These are phyloP conservation scores for Fonsecaea monophora DNA, from an alignment of 2,329 filamentous ascomycete genomes.

Conservation along the genomic window DNA sequence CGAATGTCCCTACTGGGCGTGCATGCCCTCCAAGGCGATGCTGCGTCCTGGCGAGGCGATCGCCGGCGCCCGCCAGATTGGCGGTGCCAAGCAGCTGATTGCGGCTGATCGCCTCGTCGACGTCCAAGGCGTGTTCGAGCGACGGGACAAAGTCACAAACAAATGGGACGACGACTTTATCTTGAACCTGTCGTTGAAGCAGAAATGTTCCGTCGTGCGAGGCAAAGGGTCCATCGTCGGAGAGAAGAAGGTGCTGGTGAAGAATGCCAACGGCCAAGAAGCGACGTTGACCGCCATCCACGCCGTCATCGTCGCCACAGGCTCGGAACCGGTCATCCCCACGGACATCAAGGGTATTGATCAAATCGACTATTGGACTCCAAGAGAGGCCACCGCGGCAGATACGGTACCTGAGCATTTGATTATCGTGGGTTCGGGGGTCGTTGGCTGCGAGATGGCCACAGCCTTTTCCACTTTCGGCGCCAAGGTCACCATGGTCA, in stretches of 20 bases:
- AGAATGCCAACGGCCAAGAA: slow-evolving; percentile 25
- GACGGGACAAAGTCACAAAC: slow-evolving; percentile 25
- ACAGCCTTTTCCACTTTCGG: slow-evolving; percentile 19
- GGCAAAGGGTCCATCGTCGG: slow-evolving; percentile 20
- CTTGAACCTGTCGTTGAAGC: slow-evolving; percentile 14
- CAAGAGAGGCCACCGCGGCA: slow-evolving; percentile 22
- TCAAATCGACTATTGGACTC: slow-evolving; percentile 24
- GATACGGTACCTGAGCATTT: slow-evolving; percentile 25
- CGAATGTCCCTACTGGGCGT: slow-evolving; percentile 30
- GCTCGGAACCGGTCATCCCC: slow-evolving; percentile 22
- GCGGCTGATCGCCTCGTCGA: slow-evolving; percentile 14
- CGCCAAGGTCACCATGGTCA: slow-evolving; percentile 26
- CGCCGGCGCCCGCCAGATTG: slow-evolving; percentile 15
- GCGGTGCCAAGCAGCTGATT: slow-evolving; percentile 19
- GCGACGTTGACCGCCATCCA: slow-evolving; percentile 16
- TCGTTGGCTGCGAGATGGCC: slow-evolving; percentile 28
- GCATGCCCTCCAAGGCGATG: slow-evolving; percentile 28
- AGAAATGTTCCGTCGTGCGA: slow-evolving; percentile 20
- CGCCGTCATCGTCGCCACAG: slow-evolving; percentile 25
- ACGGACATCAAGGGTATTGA: slow-evolving; percentile 10
- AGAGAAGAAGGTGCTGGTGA: slow-evolving; percentile 22
- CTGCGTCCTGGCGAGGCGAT: slow-evolving; percentile 16
- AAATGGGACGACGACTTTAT: slow-evolving; percentile 22
- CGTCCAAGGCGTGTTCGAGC: slow-evolving; percentile 17
- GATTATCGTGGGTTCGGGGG: slow-evolving; percentile 28